Evolutionary conservation across 805 yeast species (phyloP).

Genomic region (Candida berthetii): DNA sequence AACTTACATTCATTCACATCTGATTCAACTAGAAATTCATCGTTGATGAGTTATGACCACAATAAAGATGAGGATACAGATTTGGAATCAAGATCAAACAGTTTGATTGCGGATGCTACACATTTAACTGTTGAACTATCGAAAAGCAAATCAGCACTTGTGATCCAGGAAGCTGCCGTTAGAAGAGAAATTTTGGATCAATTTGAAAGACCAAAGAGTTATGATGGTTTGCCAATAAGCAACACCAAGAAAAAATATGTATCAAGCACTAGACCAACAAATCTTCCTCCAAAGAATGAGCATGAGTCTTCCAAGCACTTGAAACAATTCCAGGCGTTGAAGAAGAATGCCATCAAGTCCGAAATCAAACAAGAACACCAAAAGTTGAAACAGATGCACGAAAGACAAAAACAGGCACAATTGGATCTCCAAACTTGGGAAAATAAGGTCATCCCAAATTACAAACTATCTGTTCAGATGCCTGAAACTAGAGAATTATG

Average conservation of each 20-base stretch:
- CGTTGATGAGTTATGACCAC: conserved; percentile 30
- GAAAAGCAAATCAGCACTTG: conserved; percentile 23
- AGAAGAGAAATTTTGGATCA: conserved; percentile 10
- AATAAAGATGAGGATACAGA: conserved; percentile 7
- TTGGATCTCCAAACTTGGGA: conserved; percentile 37
- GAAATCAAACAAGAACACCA: conserved; percentile 29
- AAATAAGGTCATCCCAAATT: conserved; percentile 29
- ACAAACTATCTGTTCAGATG: conserved; percentile 24
- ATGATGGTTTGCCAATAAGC: conserved; percentile 10
- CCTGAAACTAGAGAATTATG: conserved; percentile 44
- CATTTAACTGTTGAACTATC: conserved; percentile 15
- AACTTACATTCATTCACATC: conserved; percentile 24
- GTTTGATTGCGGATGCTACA: conserved; percentile 8
- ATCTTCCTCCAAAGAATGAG: conserved; percentile 59
- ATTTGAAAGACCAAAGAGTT: conserved; percentile 24
- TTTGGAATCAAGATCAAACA: conserved; percentile 5
- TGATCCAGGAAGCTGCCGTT: conserved; percentile 25
- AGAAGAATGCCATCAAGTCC: conserved; percentile 32
- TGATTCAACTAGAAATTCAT: conserved; percentile 37
- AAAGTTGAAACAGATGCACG: conserved; percentile 25
- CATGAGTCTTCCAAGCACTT: conserved; percentile 50
- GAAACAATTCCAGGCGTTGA: conserved; percentile 40
- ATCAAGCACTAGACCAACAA: conserved; percentile 53
- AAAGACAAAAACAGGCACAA: conserved; percentile 25
- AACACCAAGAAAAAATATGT: conserved; percentile 17